A percentile compares a stretch with the other conserved stretches of the same genome.
Conservation (phyloP, 805 yeast genomes). For the Sugiyamaella qingdaonensis region DNA sequence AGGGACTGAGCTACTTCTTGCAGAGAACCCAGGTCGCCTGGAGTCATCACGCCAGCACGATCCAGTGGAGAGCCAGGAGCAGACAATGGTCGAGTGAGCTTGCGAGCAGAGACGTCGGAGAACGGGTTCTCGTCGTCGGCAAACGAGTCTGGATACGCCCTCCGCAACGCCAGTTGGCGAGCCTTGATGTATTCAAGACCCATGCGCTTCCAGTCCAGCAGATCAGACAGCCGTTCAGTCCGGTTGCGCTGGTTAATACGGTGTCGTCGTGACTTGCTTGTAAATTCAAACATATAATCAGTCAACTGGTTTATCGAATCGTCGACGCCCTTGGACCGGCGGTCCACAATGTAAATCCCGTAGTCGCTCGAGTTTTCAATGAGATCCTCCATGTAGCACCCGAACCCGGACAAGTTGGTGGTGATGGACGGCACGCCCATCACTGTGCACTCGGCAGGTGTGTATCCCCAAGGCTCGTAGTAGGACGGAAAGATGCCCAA, state of each 20-base stretch:
- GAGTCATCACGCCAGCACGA: slow-evolving; percentile 78
- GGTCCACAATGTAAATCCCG: slow-evolving; percentile 94
- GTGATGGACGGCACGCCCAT: slow-evolving; percentile 99
- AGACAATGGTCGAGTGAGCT: slow-evolving; percentile 84
- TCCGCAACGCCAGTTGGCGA: slow-evolving; percentile 80
- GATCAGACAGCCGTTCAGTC: slow-evolving; percentile 88
- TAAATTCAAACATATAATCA: slow-evolving; percentile 84
- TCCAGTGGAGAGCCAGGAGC: slow-evolving; percentile 97
- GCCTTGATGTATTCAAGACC: slow-evolving; percentile 96
- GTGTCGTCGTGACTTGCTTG: slow-evolving; percentile 88
- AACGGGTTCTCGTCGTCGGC: slow-evolving; percentile 32
- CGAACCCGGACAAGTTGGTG: slow-evolving; percentile 93
- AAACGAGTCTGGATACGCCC: slow-evolving; percentile 90
- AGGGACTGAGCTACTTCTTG: slow-evolving; percentile 79
- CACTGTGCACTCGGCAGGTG: slow-evolving; percentile 98
- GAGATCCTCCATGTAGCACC: slow-evolving; percentile 97
- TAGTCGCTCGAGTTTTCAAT: slow-evolving; percentile 92
- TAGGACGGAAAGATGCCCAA: slow-evolving; percentile 97
- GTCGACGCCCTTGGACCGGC: slow-evolving; percentile 87
- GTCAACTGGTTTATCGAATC: slow-evolving; percentile 89
- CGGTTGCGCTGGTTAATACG: slow-evolving; percentile 97
- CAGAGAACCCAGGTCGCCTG: slow-evolving; percentile 95
- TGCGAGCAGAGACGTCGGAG: slow-evolving; percentile 32
- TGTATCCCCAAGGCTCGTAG: slow-evolving; percentile 99
- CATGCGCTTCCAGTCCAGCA: slow-evolving; percentile 97